Evolutionary conservation across 176 grass and related monocot genomes (phyloP).

Genomic region (Typha latifolia): DNA sequence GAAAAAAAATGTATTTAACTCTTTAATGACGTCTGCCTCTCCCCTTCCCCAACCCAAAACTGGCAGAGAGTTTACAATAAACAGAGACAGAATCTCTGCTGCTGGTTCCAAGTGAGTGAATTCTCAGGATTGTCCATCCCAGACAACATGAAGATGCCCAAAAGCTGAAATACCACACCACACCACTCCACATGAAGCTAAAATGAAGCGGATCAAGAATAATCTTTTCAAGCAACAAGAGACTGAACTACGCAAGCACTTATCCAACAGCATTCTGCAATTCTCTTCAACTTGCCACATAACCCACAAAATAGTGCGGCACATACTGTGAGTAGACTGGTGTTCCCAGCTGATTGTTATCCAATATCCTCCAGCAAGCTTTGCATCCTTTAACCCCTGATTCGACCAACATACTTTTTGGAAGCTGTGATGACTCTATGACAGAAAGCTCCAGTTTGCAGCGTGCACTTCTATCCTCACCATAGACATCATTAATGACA

Average conservation of each 20-base stretch:
- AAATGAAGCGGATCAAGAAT: too few relatives aligned
- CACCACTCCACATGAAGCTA: too few relatives aligned
- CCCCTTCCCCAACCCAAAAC: too few relatives aligned
- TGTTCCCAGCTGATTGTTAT: constrained; percentile 11
- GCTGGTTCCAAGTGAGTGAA: too few relatives aligned
- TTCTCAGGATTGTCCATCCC: too few relatives aligned
- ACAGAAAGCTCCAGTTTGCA: constrained; percentile 39
- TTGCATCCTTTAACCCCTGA: constrained; percentile 9
- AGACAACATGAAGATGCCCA: too few relatives aligned
- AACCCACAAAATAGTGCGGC: constrained; percentile 11
- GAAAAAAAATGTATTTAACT: too few relatives aligned
- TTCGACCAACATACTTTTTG: constrained; percentile 30
- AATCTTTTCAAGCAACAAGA: too few relatives aligned
- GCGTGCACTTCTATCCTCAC: constrained; percentile 27
- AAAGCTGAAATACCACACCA: too few relatives aligned
- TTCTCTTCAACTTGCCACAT: background rate
- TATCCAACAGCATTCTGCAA: background rate
- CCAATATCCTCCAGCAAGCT: constrained; percentile 26
- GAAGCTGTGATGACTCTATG: constrained; percentile 27
- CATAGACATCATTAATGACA: constrained; percentile 39
- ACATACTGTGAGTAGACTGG: constrained; percentile 3
- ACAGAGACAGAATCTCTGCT: too few relatives aligned
- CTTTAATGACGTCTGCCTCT: too few relatives aligned
- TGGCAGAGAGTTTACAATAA: too few relatives aligned
- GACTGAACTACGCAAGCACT: background rate